Conservation (phyloP, 305 asterid species). For the Fraxinus albicans region DNA sequence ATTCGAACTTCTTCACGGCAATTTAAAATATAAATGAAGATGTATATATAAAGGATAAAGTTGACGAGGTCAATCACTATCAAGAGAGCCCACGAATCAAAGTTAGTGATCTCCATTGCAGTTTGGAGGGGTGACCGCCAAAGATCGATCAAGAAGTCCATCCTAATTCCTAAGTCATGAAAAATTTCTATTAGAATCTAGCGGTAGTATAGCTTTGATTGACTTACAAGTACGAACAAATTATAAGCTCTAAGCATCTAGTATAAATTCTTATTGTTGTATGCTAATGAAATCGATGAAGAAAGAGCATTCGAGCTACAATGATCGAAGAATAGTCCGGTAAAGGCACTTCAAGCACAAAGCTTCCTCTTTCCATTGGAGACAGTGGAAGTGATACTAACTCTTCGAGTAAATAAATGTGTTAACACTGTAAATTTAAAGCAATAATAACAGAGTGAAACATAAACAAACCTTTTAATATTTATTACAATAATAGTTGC, state of each 20-base stretch:
- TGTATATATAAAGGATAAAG: not conserved
- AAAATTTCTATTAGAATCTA: not conserved
- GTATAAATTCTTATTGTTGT: not conserved
- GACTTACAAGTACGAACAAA: not conserved
- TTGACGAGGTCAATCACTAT: not conserved
- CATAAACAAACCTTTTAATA: not conserved
- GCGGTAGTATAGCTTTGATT: not conserved
- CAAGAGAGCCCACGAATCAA: not conserved
- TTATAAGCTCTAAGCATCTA: not conserved
- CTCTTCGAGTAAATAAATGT: not conserved
- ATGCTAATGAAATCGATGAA: not conserved
- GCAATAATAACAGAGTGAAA: not conserved
- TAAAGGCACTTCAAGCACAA: not conserved
- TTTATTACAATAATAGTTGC: conserved; percentile 10
- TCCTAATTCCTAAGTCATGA: not conserved
- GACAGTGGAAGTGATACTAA: not conserved
- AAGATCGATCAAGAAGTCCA: not conserved
- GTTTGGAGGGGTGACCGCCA: not conserved
- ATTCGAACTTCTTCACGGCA: not conserved
- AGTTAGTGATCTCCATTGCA: not conserved
- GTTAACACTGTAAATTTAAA: not conserved
- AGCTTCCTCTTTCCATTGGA: not conserved
- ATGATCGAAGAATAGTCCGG: not conserved
- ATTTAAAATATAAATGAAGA: not conserved
- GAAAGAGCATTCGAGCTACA: not conserved